These are phyloP conservation scores for Ophryocystis elektroscirrha DNA, from an alignment of 169 alveolate species.

Conservation along the genomic window DNA sequence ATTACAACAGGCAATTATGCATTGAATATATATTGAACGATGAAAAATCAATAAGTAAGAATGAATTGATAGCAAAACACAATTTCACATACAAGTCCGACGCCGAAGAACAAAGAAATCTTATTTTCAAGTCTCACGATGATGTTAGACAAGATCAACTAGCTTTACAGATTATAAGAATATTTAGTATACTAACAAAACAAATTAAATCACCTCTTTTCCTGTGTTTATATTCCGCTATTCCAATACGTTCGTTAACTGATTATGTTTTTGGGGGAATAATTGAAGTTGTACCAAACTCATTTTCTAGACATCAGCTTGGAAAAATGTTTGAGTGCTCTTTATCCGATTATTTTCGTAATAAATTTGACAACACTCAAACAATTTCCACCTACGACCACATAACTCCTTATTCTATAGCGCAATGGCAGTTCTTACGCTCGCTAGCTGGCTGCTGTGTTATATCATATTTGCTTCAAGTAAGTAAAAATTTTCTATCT, in stretches of 20 bases:
- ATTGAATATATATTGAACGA: too few species aligned
- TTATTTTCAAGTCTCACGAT: constrained; percentile 1
- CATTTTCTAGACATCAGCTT: constrained; percentile 51
- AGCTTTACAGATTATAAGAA: constrained; percentile 4
- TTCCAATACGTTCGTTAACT: not conserved
- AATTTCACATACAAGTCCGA: too few species aligned
- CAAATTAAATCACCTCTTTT: constrained; percentile 3
- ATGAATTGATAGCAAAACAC: too few species aligned
- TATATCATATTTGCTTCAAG: constrained; percentile 17
- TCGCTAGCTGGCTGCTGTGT: constrained; percentile 67
- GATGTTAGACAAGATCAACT: constrained; percentile 12
- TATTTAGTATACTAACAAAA: not conserved
- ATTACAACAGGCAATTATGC: too few species aligned
- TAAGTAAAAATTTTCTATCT: not conserved
- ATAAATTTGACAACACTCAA: constrained; percentile 13
- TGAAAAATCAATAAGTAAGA: too few species aligned
- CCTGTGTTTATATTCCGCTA: constrained; percentile 3
- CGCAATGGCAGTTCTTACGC: constrained; percentile 66
- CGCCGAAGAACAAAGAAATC: not conserved
- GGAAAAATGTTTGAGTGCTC: constrained; percentile 34
- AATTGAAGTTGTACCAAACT: constrained; percentile 53
- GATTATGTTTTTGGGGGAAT: constrained; percentile 51
- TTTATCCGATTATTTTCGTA: constrained; percentile 27
- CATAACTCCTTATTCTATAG: constrained; percentile 29
- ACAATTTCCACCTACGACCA: not conserved